These are phyloP conservation scores for Eimeria acervulina DNA, from an alignment of 169 alveolate species.

Conservation along the genomic window DNA sequence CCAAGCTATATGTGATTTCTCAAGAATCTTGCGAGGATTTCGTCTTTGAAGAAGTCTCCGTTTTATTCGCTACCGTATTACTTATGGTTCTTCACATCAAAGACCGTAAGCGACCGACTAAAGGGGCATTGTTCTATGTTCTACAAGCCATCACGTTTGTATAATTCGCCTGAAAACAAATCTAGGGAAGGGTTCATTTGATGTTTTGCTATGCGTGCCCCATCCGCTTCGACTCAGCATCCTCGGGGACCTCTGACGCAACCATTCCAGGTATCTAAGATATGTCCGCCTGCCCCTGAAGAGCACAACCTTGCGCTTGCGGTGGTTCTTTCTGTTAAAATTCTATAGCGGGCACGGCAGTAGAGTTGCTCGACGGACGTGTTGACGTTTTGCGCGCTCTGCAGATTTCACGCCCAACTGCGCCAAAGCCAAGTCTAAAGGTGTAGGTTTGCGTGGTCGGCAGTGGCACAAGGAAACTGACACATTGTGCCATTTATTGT, in stretches of 20 bases:
- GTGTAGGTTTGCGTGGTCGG: background rate
- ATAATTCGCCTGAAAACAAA: background rate
- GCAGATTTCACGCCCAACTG: slow-evolving; percentile 64
- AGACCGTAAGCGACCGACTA: slow-evolving; percentile 5
- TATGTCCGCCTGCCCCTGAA: background rate
- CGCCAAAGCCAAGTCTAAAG: slow-evolving; percentile 67
- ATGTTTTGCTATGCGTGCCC: background rate
- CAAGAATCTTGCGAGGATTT: slow-evolving; percentile 8
- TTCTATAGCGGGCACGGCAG: background rate
- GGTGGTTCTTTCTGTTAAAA: background rate
- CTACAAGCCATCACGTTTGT: background rate
- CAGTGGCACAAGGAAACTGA: background rate
- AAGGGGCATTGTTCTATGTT: background rate
- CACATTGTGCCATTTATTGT: background rate
- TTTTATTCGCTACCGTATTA: background rate
- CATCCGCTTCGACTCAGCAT: slow-evolving; percentile 20
- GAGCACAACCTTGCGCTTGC: background rate
- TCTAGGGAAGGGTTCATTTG: too few species aligned
- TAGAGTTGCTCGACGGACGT: too few species aligned
- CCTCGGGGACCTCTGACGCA: background rate
- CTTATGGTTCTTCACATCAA: slow-evolving; percentile 9
- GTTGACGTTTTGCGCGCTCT: background rate
- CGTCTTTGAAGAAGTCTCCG: slow-evolving; percentile 37
- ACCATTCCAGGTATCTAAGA: slow-evolving; percentile 31
- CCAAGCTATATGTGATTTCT: slow-evolving; percentile 2